Evolutionary conservation across 257 asterid genomes (phyloP).

Genomic region (Salvia hispanica): DNA sequence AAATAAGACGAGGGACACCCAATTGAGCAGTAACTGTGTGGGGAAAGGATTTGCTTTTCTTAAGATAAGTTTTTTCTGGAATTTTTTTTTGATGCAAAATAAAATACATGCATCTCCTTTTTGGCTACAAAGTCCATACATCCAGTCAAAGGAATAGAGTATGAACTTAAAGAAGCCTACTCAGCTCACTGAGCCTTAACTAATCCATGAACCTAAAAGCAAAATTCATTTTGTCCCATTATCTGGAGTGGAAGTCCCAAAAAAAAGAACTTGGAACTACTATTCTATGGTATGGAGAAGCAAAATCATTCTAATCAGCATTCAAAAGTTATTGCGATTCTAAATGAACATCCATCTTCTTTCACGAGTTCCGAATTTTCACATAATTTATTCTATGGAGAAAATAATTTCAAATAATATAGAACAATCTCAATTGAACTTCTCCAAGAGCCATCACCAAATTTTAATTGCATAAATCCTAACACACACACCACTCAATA

Average conservation of each 20-base stretch:
- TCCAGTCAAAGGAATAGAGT: neutral
- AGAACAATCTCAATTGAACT: neutral
- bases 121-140: neutral
- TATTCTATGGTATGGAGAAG: neutral
- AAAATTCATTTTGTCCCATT: neutral
- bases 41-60: neutral
- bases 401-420: neutral
- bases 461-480: neutral
- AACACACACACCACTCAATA: neutral
- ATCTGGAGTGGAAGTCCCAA: neutral
- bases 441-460: neutral
- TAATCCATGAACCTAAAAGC: neutral
- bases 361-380: neutral
- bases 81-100: neutral
- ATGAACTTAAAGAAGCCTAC: neutral
- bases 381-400: neutral
- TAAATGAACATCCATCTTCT: neutral
- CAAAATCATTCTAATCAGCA: neutral
- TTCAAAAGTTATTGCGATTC: neutral
- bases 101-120: neutral
- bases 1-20: conserved; percentile 7
- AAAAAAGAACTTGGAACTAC: neutral
- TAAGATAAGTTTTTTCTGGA: neutral
- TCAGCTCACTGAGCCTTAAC: neutral
- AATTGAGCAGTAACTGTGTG: conserved; percentile 13